Conservation (phyloP, 169 alveolate species). For the Babesia divergens region DNA sequence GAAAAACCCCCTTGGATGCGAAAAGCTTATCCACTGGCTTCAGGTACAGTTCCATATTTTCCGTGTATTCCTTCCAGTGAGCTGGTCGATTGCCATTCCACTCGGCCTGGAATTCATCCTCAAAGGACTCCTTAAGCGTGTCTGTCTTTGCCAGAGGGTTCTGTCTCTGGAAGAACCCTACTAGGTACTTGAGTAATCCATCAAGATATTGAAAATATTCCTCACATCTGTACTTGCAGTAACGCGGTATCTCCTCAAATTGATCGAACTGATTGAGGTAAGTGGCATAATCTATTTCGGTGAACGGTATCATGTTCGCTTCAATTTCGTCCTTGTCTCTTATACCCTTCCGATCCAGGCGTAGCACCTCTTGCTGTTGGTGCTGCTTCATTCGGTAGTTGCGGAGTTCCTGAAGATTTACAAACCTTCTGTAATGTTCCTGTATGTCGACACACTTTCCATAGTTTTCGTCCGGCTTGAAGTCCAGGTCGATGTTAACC, state of each 20-base stretch:
- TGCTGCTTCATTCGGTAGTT: constrained; percentile 51
- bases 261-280: constrained; percentile 72
- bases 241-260: constrained; percentile 75
- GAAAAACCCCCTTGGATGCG: constrained; percentile 76
- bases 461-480: constrained; percentile 77
- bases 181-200: constrained; percentile 63
- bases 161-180: constrained; percentile 64
- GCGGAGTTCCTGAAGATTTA: constrained; percentile 73
- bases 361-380: constrained; percentile 46
- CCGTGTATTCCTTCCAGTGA: constrained; percentile 77
- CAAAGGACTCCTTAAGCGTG: constrained; percentile 61
- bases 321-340: constrained; percentile 18
- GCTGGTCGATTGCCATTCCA: constrained; percentile 66
- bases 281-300: constrained; percentile 75
- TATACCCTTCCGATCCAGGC: constrained; percentile 39
- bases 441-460: constrained; percentile 75
- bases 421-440: constrained; percentile 67
- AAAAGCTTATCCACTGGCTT: constrained; percentile 78
- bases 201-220: constrained; percentile 70
- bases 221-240: constrained; percentile 76
- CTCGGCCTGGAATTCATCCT: constrained; percentile 65
- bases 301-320: constrained; percentile 58
- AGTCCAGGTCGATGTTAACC: constrained; percentile 62
- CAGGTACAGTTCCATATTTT: constrained; percentile 70
- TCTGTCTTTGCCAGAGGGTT: constrained; percentile 73